These are phyloP conservation scores for Lachancea sp. DNA, from an alignment of 805 yeast species.

Conservation along the genomic window DNA sequence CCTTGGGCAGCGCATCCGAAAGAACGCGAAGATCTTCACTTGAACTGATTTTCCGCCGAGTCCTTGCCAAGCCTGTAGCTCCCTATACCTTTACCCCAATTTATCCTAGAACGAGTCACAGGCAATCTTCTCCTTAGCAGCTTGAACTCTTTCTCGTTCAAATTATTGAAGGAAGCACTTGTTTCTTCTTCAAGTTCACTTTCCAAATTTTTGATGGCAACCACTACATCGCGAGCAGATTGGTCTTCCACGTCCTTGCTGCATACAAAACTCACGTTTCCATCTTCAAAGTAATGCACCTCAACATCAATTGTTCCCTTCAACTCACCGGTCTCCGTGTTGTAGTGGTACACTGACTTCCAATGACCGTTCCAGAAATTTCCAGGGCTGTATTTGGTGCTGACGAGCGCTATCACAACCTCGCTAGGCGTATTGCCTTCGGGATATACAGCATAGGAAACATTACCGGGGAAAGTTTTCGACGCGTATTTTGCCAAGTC, in stretches of 20 bases:
- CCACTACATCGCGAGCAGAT: slow-evolving; percentile 20
- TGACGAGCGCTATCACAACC: slow-evolving; percentile 51
- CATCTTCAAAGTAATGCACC: slow-evolving; percentile 93
- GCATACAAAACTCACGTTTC: slow-evolving; percentile 76
- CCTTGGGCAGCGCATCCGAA: neutral
- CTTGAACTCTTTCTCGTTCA: slow-evolving; percentile 80
- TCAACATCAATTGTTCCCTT: slow-evolving; percentile 57
- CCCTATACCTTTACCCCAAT: slow-evolving; percentile 93
- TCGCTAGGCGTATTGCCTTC: slow-evolving; percentile 20
- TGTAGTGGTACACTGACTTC: slow-evolving; percentile 57
- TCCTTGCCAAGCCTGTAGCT: slow-evolving; percentile 82
- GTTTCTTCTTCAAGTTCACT: slow-evolving; percentile 51
- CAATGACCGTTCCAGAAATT: slow-evolving; percentile 90
- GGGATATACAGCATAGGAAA: slow-evolving; percentile 40
- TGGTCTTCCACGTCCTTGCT: slow-evolving; percentile 31
- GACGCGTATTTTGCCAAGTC: slow-evolving; percentile 42
- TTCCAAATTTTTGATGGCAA: slow-evolving; percentile 53
- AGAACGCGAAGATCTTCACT: neutral
- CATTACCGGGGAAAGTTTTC: slow-evolving; percentile 61
- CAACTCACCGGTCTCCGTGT: slow-evolving; percentile 31
- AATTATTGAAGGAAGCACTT: slow-evolving; percentile 54
- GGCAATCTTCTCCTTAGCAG: slow-evolving; percentile 85
- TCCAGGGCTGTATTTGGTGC: slow-evolving; percentile 61
- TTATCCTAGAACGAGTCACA: slow-evolving; percentile 81
- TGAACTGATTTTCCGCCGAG: slow-evolving; percentile 43